Base-by-base conservation (phyloP, 2,329 filamentous ascomycete species). In the Aspergillus carbonarius region DNA sequence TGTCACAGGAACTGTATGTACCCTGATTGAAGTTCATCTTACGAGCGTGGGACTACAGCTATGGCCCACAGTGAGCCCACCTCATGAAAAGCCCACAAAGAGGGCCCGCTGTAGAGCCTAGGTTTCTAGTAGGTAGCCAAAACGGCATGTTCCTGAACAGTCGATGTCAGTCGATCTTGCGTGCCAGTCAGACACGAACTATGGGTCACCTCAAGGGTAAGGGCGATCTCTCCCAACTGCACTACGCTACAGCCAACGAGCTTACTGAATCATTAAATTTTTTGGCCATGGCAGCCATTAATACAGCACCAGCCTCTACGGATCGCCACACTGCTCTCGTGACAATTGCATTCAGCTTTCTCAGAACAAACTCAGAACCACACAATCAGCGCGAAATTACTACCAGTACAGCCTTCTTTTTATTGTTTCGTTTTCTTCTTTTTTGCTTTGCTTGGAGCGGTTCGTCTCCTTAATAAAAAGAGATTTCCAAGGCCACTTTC, bases 341-440 rank as follows among this genome's bases (percentile, higher is more conserved):
- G 40, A 55, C 34, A 20, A 52, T 47, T 57, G 48, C 51, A 54
- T 50, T 62, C 37, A 51, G 50, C 50, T 42, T 49, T 17, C 47
- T 50, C 35, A 35, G 27, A 51, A 48, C 34, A 54, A 58, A 50
- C 23, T 58, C 42, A 54, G 12, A 54, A 58, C 51, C 56, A 40
- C 50, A 18, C 15, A 54, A 49, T 48, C 40, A 60, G 57, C 55
- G 20, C 35, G 27, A 40, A 25, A 35, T 40, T 44, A 52, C 46
- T 55, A 53, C 54, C 57, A 54, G 57, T 57, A 60, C 54, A 62
- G 32, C 37, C 34, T 44, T 48, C 42, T 34, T 49, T 53, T 52
- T 44, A 32, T 18, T 17, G 42, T 39, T 49, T 37, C 30, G 12
- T 39, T 30, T 9, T 44, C 32, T 34, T 52, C 30, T 18, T 25